These are phyloP conservation scores for Silene uniflora DNA, from an alignment of 148 eudicot genomes.

Conservation along the genomic window DNA sequence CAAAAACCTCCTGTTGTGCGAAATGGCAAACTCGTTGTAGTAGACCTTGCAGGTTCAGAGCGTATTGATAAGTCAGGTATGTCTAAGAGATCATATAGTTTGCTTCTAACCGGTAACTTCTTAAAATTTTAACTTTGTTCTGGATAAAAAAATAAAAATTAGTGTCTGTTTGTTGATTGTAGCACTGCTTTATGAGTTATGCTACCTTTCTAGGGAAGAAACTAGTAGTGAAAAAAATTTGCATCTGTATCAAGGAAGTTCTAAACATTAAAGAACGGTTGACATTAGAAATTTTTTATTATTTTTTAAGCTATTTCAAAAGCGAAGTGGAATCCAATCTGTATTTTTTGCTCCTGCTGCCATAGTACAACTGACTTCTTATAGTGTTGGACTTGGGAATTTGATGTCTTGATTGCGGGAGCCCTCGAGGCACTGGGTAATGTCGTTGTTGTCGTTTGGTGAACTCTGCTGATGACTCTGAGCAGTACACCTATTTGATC, in stretches of 20 bases:
- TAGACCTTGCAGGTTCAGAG: constrained; percentile 95
- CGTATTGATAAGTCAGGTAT: constrained; percentile 86
- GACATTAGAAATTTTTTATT: background rate
- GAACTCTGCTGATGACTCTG: background rate
- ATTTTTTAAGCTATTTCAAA: background rate
- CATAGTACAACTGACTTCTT: background rate
- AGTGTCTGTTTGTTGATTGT: background rate
- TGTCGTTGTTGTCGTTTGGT: background rate
- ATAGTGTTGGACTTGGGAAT: background rate
- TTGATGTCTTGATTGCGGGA: background rate
- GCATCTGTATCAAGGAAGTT: too few species aligned
- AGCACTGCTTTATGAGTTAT: background rate
- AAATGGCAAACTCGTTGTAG: constrained; percentile 76
- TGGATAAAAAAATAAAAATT: background rate
- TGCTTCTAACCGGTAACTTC: background rate
- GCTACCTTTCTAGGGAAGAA: too few species aligned
- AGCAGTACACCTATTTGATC: background rate
- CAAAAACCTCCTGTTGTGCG: constrained; percentile 63
- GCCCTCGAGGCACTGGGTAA: too few species aligned
- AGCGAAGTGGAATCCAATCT: too few species aligned
- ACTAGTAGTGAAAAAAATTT: too few species aligned
- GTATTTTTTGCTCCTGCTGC: too few species aligned
- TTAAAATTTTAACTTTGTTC: background rate
- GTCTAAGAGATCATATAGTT: constrained; percentile 10
- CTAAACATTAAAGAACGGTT: too few species aligned